Base-by-base conservation (phyloP, 176 grass and related monocot species). In the Panicum miliaceum region DNA sequence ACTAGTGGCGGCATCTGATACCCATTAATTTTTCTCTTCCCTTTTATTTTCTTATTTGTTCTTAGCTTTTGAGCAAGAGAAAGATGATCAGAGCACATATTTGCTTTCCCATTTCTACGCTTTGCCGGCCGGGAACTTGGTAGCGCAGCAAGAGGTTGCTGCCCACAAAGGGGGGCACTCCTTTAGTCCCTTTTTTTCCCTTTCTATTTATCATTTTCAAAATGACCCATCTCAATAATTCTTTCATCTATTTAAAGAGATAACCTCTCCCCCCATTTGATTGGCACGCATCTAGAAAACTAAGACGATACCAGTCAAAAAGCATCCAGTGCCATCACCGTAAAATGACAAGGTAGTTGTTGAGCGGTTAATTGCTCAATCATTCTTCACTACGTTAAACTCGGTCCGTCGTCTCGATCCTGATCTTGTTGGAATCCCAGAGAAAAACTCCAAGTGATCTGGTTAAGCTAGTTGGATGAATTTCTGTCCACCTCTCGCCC, bases 321-420 rank as follows among this genome's bases (percentile, higher is more conserved):
- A 76, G n/a, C 38, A 35, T 64, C 83, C 29, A 68, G 4, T 22
- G 51, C 48, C 62, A 75, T 59, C 19, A 8, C 42, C 51, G 34
- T 85, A 51, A 81, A 74, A 86, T 75, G 80, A 66, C 68, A 61
- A 58, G 37, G 66, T 40, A 23, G 84, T 79, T 74, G 84, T 59
- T 66, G 63, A 65, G 36, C 57, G 72, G 68, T 80, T 84, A 71
- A 82, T 73, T 59, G 41, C 48, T 75, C 59, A 82, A 83, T 86
- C 79, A 84, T 68, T 78, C 13, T 68, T 78, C 13, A 79, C 5
- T 59, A 45, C 12, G 9, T 53, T 3, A 19, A 36, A 12, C 36
- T 78, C 45, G 35, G 27, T 1, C 6, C 37, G 27, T 47, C 66
- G 75, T 64, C 80, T 43, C 12, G 46, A 68, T 2, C 14, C 0